Base-by-base conservation (phyloP, 805 yeast genomes). In the Hanseniaspora occidentalis region DNA sequence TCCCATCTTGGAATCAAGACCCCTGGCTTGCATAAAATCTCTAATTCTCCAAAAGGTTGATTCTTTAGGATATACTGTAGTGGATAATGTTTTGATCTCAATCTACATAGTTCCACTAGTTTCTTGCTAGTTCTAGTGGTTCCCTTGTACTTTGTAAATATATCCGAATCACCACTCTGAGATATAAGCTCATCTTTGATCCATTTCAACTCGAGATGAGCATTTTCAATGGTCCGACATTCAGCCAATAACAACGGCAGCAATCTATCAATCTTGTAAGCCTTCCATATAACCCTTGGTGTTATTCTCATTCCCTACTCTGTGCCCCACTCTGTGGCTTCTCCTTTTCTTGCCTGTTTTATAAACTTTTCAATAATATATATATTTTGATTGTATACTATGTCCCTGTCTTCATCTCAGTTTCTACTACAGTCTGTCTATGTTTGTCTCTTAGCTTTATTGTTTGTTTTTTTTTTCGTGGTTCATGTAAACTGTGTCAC, bases 1-100 rank as follows among this genome's bases (percentile, higher is more conserved):
- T 89, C 98, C 81, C 89, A 78, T 38, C 98, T 61, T 0, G 98
- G 97, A 21, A 89, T 88, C 44, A 89, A 61, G 2, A 85, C 96
- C 0, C 76, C 76, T 1, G 62, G 64, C 22, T 58, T 50, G 50
- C 95, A 84, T 20, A 50, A 42, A 3, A 89, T 68, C 10, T 71
- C 73, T 37, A 89, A 53, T 1, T 56, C 51, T 0, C 92, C 94
- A 64, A 89, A 89, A 1, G 97, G 97, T 59, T 88, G 96, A 0
- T 75, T 61, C 0, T 92, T 86, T 8, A 89, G 61, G 9, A 89
- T 73, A 56, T 89, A 88, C 56, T 89, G 97, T 33, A 89, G 58
- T 0, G 98, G 97, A 7, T 68, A 72, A 4, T 67, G 64, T 10
- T 55, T 53, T 2, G 73, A 61, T 41, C 97, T 58, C 38, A 65